phyloP scores from a whole-genome alignment of 768 basidiomycete genomes.

The Atractiella rhizophila region DNA sequence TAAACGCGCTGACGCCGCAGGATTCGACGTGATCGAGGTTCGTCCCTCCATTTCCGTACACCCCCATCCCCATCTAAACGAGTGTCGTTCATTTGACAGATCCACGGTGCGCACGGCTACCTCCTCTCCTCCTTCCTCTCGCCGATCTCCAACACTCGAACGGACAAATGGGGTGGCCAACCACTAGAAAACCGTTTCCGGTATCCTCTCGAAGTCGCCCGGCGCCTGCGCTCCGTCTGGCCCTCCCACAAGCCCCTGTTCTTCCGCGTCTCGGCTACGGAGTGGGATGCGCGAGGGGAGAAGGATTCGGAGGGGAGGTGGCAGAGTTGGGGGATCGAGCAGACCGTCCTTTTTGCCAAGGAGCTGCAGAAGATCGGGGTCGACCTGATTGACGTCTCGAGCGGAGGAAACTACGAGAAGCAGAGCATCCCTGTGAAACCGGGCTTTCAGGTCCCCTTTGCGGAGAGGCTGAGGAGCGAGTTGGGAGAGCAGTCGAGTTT shows the following conservation, averaged over 20 bases:
- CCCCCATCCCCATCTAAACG: too few species aligned
- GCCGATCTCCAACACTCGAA: conserved; percentile 45
- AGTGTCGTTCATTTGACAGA: too few species aligned
- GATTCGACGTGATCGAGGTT: conserved; percentile 5
- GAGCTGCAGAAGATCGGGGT: conserved; percentile 30
- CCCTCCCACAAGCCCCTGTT: conserved; percentile 38
- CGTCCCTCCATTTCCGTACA: not conserved
- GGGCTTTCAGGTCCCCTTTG: conserved; percentile 48
- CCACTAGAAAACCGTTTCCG: conserved; percentile 44
- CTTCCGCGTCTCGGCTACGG: conserved; percentile 40
- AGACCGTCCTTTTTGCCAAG: conserved; percentile 35
- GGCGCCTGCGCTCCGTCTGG: conserved; percentile 34
- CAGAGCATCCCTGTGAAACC: conserved; percentile 36
- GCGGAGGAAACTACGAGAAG: conserved; percentile 37
- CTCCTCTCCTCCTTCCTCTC: conserved; percentile 44
- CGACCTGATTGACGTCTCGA: conserved; percentile 49
- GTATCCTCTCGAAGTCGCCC: conserved; percentile 35
- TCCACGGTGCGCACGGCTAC: conserved; percentile 21
- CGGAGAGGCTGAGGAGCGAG: conserved; percentile 39
- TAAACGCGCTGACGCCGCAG: conserved; percentile 6
- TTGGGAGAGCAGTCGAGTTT: conserved; percentile 7
- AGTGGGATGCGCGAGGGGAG: conserved; percentile 40
- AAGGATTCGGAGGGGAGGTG: conserved; percentile 32
- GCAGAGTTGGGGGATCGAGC: conserved; percentile 53
- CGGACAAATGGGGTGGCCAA: conserved; percentile 45